These are phyloP conservation scores for Caryopteris hybrid DNA, from an alignment of 305 asterid species.

Conservation along the genomic window DNA sequence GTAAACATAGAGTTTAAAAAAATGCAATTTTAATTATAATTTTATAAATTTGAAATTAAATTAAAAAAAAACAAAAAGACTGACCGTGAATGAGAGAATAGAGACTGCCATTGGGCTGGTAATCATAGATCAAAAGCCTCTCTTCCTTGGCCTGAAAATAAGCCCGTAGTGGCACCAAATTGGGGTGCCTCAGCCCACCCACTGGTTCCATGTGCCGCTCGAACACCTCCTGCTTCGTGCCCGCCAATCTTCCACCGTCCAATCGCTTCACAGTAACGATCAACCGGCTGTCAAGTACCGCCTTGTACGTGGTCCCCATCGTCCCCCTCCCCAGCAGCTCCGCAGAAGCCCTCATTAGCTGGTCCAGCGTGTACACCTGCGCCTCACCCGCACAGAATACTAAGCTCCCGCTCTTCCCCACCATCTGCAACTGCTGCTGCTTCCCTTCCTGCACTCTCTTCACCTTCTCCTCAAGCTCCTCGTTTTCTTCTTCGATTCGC, in stretches of 20 bases:
- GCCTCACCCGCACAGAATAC: conserved; percentile 83
- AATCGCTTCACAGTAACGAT: conserved; percentile 86
- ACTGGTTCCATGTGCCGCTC: conserved; percentile 77
- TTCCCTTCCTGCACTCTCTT: conserved; percentile 54
- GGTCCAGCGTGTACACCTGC: conserved; percentile 72
- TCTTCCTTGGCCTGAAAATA: conserved; percentile 84
- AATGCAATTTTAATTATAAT: too few relatives aligned
- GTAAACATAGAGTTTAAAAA: too few relatives aligned
- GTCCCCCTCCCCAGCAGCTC: conserved; percentile 88
- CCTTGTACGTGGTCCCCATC: conserved; percentile 85
- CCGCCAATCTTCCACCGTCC: conserved; percentile 56
- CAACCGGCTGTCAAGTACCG: conserved; percentile 72
- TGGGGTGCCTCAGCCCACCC: conserved; percentile 79
- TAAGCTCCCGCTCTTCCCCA: conserved; percentile 71
- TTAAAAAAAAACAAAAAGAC: background rate
- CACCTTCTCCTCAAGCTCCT: conserved; percentile 70
- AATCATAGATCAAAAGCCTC: conserved; percentile 76
- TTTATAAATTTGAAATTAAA: background rate
- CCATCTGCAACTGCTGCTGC: conserved; percentile 29
- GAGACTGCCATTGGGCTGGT: conserved; percentile 85
- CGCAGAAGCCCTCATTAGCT: conserved; percentile 87
- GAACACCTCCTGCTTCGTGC: conserved; percentile 48
- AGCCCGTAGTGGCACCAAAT: conserved; percentile 79
- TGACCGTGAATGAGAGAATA: conserved; percentile 81
- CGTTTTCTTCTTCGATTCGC: conserved; percentile 67